Evolutionary conservation across 768 basidiomycete species (phyloP).

Genomic region (Amanita phalloides): DNA sequence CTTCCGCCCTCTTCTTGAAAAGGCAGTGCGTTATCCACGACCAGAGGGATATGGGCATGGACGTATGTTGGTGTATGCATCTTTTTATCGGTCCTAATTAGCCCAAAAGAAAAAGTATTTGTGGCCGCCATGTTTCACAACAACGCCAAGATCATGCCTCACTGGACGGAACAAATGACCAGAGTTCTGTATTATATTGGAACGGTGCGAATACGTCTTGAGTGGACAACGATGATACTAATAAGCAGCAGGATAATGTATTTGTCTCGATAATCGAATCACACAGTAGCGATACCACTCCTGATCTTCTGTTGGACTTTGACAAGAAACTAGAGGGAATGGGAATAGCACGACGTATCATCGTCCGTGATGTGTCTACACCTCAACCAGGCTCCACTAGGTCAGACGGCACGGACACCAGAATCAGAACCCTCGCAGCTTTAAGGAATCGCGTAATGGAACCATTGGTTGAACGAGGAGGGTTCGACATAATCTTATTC

Average conservation of each 20-base stretch:
- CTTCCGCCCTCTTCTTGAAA: conserved; percentile 11
- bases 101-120: not conserved
- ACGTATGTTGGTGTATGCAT: not conserved
- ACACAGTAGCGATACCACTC: not conserved
- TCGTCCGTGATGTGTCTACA: not conserved
- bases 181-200: not conserved
- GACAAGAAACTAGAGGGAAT: not conserved
- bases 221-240: not conserved
- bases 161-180: not conserved
- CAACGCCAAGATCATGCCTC: not conserved
- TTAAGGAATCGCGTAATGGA: not conserved
- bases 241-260: not conserved
- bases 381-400: not conserved
- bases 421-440: not conserved
- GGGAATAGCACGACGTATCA: not conserved
- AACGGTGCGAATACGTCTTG: not conserved
- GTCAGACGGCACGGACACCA: not conserved
- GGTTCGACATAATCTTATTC: conserved; percentile 2
- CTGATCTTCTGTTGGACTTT: not conserved
- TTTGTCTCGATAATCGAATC: conserved; percentile 1
- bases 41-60: conserved; percentile 14
- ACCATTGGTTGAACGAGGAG: not conserved
- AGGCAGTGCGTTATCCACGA: conserved; percentile 11
- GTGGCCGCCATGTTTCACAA: conserved; percentile 1
- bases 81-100: not conserved